Base-by-base conservation (phyloP, 768 basidiomycete genomes). In the Lentinus brumalis region DNA sequence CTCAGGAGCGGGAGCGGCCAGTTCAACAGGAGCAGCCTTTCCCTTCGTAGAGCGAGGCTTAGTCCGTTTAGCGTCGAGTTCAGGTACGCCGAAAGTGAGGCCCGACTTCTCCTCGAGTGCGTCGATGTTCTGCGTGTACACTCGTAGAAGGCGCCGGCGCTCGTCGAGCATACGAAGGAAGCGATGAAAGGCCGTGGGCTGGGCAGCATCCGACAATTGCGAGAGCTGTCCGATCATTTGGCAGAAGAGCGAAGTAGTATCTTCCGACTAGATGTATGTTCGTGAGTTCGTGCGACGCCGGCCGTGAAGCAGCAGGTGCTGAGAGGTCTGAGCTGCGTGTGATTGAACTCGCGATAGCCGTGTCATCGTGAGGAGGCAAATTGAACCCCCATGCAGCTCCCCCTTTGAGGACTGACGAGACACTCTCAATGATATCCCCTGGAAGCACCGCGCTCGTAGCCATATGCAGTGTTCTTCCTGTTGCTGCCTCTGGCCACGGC, bases 71-170 rank as follows among this genome's bases (percentile, higher is more conserved):
- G 76, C 81, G 61, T 84, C 81, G 62, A 84, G 86, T 57, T 83
- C 82, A 29, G 93, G 92, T 11, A 95, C 81, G n/a, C 94, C 93
- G 62, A 92, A 91, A 1, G 88, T 86, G 10, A 96, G 81, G 4
- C 94, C 94, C n/a, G 84, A 88, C 71, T 93, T 94, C 60, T 79
- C 79, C 71, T 96, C 94, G 44, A 96, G 86, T 29, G 87, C 88
- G 71, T 96, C 94, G 61, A 96, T 96, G 74, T 96, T 96, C 78
- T 96, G 94, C 0, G 94, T 95, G 74, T 96, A 96, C 2, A 94
- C 91, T 29, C 94, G 82, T 40, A 95, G 81, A 4, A 96, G 83
- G 62, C 83, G 83, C 4, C 91, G 89, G 40, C 87, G 80, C 61
- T 87, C 81, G 68, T 96, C 92, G 32, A 96, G 84, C 32, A 80